Evolutionary conservation across 805 yeast genomes (phyloP).

Genomic region (Ogataea thermomethanolica): DNA sequence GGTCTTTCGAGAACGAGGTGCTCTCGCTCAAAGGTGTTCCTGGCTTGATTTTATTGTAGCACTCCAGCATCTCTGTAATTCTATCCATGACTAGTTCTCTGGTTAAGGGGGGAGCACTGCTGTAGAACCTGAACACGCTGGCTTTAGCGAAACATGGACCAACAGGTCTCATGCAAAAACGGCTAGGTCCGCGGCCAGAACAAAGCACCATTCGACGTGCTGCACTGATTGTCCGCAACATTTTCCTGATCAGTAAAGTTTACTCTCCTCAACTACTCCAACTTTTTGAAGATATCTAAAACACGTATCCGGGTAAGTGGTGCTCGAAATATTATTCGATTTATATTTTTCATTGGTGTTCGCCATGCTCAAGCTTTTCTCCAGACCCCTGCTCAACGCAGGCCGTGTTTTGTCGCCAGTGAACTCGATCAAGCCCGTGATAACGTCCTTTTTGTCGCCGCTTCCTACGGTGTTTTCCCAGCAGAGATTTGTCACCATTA

Average conservation of each 20-base stretch:
- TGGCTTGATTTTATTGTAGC: constrained; percentile 53
- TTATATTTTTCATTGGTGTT: not conserved
- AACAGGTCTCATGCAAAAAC: no score
- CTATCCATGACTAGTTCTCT: constrained; percentile 61
- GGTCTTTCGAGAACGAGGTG: constrained; percentile 58
- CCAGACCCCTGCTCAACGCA: not conserved
- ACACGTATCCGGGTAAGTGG: not conserved
- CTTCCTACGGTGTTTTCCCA: constrained; percentile 25
- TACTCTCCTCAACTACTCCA: constrained; percentile 7
- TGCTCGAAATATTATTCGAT: not conserved
- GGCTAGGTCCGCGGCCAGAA: no score
- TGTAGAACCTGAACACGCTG: constrained; percentile 34
- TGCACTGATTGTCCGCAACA: constrained; percentile 3
- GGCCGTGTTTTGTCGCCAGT: not conserved
- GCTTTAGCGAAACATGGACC: not conserved
- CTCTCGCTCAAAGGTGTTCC: constrained; percentile 33
- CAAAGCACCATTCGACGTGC: not conserved
- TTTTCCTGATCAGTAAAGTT: constrained; percentile 1
- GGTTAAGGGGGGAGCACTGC: constrained; percentile 57
- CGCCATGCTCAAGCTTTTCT: not conserved
- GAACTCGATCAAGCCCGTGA: not conserved
- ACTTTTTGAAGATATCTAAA: not conserved
- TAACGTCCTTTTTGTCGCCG: constrained; percentile 1
- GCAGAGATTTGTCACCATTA: constrained; percentile 63
- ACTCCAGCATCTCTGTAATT: constrained; percentile 60